These are phyloP conservation scores for Leccinum sublutescens DNA, from an alignment of 768 basidiomycete species.

Conservation along the genomic window DNA sequence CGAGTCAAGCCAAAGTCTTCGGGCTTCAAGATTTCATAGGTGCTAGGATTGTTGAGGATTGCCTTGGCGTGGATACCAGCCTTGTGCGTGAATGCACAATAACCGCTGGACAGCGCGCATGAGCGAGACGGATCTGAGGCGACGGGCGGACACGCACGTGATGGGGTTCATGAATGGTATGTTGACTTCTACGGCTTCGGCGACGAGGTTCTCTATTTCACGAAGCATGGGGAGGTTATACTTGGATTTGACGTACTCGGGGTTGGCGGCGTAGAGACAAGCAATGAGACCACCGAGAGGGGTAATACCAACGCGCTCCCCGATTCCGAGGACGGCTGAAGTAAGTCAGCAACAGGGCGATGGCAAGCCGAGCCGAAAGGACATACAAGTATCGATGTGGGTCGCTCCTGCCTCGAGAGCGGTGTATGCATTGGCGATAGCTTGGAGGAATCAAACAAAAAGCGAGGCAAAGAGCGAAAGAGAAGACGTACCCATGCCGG, in stretches of 20 bases:
- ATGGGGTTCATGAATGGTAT: slow-evolving; percentile 97
- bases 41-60: slow-evolving; percentile 98
- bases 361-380: not conserved
- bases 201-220: slow-evolving; percentile 98
- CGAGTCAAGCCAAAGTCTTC: slow-evolving; percentile 97
- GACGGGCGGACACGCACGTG: slow-evolving; percentile 50
- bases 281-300: slow-evolving; percentile 96
- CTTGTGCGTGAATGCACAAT: slow-evolving; percentile 99
- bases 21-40: slow-evolving; percentile 98
- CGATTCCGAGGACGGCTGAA: slow-evolving; percentile 91
- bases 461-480: not conserved
- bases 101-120: slow-evolving; percentile 60
- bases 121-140: not conserved
- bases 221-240: slow-evolving; percentile 97
- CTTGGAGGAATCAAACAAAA: slow-evolving; percentile 36
- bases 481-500: slow-evolving; percentile 75
- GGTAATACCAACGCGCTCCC: slow-evolving; percentile 98
- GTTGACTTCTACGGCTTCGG: slow-evolving; percentile 97
- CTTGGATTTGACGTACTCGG: slow-evolving; percentile 99
- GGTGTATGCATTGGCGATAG: slow-evolving; percentile 97
- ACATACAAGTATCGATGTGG: slow-evolving; percentile 94
- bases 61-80: slow-evolving; percentile 99
- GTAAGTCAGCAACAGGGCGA: not conserved
- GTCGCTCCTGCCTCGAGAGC: slow-evolving; percentile 99
- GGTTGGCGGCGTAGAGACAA: slow-evolving; percentile 94